These are phyloP conservation scores for Wickerhamomyces silvicola DNA, from an alignment of 805 yeast genomes.

Conservation along the genomic window DNA sequence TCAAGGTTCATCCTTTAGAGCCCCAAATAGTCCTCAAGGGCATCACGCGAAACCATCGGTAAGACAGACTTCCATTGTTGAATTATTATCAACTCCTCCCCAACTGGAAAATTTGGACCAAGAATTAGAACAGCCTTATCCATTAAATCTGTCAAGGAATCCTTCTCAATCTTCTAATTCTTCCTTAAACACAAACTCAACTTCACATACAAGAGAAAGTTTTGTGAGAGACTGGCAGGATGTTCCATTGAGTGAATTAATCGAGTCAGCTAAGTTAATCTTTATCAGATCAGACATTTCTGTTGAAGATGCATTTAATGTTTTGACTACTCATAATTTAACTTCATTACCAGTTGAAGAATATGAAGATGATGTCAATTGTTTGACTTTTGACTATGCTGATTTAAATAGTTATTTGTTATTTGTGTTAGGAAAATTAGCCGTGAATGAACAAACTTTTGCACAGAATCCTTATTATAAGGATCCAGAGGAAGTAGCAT, in stretches of 20 bases:
- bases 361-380: conserved; percentile 50
- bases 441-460: conserved; percentile 27
- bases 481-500: conserved; percentile 34
- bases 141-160: conserved; percentile 17
- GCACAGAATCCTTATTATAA: conserved; percentile 20
- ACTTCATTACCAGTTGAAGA: conserved; percentile 81
- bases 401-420: conserved; percentile 84
- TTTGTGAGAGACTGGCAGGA: conserved; percentile 71
- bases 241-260: conserved; percentile 62
- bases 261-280: conserved; percentile 72
- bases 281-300: conserved; percentile 59
- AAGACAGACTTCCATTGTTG: conserved; percentile 66
- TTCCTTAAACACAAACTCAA: conserved; percentile 68
- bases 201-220: conserved; percentile 35
- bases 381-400: conserved; percentile 85
- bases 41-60: conserved; percentile 20
- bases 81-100: conserved; percentile 71
- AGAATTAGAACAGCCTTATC: conserved; percentile 8
- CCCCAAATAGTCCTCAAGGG: conserved; percentile 20
- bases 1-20: conserved; percentile 29
- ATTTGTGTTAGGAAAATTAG: conserved; percentile 71
- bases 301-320: conserved; percentile 85
- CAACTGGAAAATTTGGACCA: conserved; percentile 34
- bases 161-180: conserved; percentile 32
- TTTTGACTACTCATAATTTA: conserved; percentile 60